Evolutionary conservation across 139 green algal species (phyloP).

Genomic region (Chlamydomonas applanata): DNA sequence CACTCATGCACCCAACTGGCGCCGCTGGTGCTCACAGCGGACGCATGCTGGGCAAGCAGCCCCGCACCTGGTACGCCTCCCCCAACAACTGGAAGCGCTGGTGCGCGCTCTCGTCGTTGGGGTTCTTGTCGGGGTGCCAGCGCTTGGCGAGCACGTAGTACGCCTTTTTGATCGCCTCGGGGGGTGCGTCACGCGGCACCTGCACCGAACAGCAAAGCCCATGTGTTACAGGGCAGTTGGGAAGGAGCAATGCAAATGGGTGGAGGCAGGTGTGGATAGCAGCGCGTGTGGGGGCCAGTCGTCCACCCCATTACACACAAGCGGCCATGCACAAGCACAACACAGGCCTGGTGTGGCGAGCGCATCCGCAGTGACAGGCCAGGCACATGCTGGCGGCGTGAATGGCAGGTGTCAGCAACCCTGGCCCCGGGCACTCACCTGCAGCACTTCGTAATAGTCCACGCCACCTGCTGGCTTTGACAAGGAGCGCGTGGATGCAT

Average conservation of each 20-base stretch:
- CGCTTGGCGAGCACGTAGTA: conserved; percentile 90
- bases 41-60: too few relatives aligned
- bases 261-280: neutral
- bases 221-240: too few relatives aligned
- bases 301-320: neutral
- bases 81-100: conserved; percentile 85
- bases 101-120: conserved; percentile 72
- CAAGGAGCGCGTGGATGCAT: neutral
- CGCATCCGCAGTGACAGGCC: too few relatives aligned
- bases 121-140: conserved; percentile 88
- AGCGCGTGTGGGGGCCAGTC: too few relatives aligned
- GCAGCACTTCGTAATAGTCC: conserved; percentile 55
- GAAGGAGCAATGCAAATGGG: neutral
- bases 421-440: too few relatives aligned
- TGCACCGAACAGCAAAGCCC: conserved; percentile 34
- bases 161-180: conserved; percentile 76
- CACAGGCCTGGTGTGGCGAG: too few relatives aligned
- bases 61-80: conserved; percentile 68
- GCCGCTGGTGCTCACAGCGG: too few relatives aligned
- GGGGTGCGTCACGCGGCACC: conserved; percentile 58
- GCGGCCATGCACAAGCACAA: neutral
- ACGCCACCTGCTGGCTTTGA: conserved; percentile 15
- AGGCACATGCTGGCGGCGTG: too few relatives aligned
- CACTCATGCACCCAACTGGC: too few relatives aligned
- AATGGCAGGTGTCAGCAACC: too few relatives aligned